Evolutionary conservation across 2,329 filamentous ascomycete genomes (phyloP), one percentile per base, ranked within the genome.

Genomic region (Pseudonectria foliicola): DNA sequence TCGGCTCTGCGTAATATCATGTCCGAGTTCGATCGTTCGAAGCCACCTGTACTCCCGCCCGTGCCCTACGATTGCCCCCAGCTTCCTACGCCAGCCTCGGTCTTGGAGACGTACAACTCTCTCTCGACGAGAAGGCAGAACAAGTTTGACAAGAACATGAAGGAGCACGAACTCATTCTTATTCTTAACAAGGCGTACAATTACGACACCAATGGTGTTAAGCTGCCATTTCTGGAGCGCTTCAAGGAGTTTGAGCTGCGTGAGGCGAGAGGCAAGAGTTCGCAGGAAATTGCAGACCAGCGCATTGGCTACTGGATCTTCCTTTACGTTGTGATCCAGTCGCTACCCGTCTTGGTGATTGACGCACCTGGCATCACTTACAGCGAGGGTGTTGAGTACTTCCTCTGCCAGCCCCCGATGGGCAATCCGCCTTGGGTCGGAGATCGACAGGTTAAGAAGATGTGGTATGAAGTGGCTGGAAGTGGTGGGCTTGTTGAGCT

Each of bases 61-160:
- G 79, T 96, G 36, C 90, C 92, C 0, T 96, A 90, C 53, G 90
- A 96, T 55, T 69, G 86, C 4, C 90, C 92, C 3, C 74, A 80
- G 45, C 62, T 93, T 15, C 90, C 90, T 1, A 74, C 72, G 1
- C 72, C 93, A 49, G 69, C 72, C 23, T 67, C 76, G 2, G 70
- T 87, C 13, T 70, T 81, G 37, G 71, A 76, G 27, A 82, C 78
- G 28, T 84, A 77, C 54, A 62, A 73, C 41, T 70, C 71, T 2
- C 68, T 86, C 23, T 73, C 85, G 13, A 57, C 75, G 2, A 90
- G 87, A 61, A 83, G 87, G 49, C 83, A 90, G 54, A 65, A 71
- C 24, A 87, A 85, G 54, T 73, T 85, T 35, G 74, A 80, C 40
- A 74, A 72, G 63, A 83, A 78, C 51, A 65, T 95, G 38, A 85